A percentile compares a stretch with the other conserved stretches of the same genome.
These are phyloP conservation scores for Pythium periplocum DNA, from an alignment of 352 stramenopile species.

Conservation along the genomic window DNA sequence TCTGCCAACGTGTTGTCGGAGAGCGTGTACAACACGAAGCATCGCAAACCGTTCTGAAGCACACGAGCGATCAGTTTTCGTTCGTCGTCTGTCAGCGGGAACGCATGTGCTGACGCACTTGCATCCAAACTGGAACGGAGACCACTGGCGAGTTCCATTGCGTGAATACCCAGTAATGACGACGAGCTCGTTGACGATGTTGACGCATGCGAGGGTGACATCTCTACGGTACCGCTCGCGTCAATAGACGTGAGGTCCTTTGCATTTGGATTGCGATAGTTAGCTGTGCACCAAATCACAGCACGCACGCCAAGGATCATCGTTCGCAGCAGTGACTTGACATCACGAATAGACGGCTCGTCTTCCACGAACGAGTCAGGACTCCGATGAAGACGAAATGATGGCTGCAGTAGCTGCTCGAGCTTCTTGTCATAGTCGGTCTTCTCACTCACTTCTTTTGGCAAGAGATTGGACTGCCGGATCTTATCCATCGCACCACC, in stretches of 20 bases:
- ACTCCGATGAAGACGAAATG: conserved; percentile 15
- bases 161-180: background rate
- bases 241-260: conserved; percentile 82
- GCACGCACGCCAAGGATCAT: conserved; percentile 98
- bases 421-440: conserved; percentile 73
- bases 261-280: conserved; percentile 86
- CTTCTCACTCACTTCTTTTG: conserved; percentile 44
- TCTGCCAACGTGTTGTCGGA: conserved; percentile 84
- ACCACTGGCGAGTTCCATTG: background rate
- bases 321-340: conserved; percentile 92
- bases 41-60: conserved; percentile 90
- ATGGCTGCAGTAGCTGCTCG: conserved; percentile 50
- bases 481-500: conserved; percentile 88
- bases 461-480: conserved; percentile 68
- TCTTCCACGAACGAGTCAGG: conserved; percentile 59
- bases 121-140: conserved; percentile 1
- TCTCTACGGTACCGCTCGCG: conserved; percentile 24
- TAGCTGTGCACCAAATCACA: conserved; percentile 97
- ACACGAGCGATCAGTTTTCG: conserved; percentile 91
- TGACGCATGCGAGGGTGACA: too few relatives aligned
- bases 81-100: conserved; percentile 91
- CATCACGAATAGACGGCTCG: conserved; percentile 80
- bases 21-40: conserved; percentile 91
- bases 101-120: conserved; percentile 37
- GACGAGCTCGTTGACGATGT: background rate